Evolutionary conservation across 1,139 yeast species (phyloP), one percentile per base, ranked within the genome.

Genomic region (Protomyces inundatus): DNA sequence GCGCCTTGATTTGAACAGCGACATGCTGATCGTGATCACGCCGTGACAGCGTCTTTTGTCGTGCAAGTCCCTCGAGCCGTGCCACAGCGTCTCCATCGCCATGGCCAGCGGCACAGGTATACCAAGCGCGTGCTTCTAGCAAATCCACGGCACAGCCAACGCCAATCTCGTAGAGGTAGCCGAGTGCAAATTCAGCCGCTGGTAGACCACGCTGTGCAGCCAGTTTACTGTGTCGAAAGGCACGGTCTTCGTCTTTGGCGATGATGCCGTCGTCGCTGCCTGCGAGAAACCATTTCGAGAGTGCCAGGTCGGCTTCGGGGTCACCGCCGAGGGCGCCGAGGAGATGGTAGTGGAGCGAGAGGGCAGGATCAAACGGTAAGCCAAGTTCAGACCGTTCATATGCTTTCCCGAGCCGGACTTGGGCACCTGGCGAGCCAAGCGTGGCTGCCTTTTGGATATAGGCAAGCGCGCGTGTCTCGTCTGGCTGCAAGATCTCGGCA

Each of bases 111-210:
- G 90, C 88, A 63, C 80, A 77, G 65, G 75, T 75, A 71, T 83
- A 86, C 78, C 84, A 85, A 61, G 75, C 73, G 57, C 74, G 73
- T 0, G 89, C 86, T 71, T 80, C 77, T 23, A 75, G 77, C 40
- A 74, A 34, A 69, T 83, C 80, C 42, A 74, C 74, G 10, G 76
- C 76, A 62, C 83, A 81, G 6, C 93, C 93, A 56, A 88, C 79
- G n/a, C 80, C 80, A 16, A 76, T 77, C 64, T 77, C 80, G 66
- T 72, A 70, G 64, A 75, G 77, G 64, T 77, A 77, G 0, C 78
- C 80, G 33, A 77, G 70, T 1, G 79, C 79, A 67, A 77, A 77
- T 68, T 75, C 72, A 1, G 77, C 80, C 37, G 73, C 72, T 2
- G 73, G 68, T 60, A 74, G 74, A 7, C 71, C 72, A 34, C 69